Conservation (phyloP, 164 flowering plant species). For the Chloranthus sessilifolius region DNA sequence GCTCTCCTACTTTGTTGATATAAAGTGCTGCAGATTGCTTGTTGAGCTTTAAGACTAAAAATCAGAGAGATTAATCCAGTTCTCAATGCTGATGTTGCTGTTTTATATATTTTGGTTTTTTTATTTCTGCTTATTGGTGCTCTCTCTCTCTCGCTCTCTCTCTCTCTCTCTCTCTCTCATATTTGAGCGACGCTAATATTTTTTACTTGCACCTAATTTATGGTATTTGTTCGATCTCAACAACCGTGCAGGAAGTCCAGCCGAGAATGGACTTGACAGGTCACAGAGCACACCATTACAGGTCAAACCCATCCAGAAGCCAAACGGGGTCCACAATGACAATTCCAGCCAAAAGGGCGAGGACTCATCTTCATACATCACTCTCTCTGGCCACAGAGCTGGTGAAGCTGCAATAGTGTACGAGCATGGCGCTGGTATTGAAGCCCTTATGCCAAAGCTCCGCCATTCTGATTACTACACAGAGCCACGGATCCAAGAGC, state of each 20-base stretch:
- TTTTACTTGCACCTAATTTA: background rate
- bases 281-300: slow-evolving; percentile 22
- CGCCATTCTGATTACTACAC: slow-evolving; percentile 81
- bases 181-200: too few species aligned
- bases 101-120: too few species aligned
- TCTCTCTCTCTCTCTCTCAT: too few species aligned
- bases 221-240: too few species aligned
- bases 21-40: too few species aligned
- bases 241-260: slow-evolving; percentile 30
- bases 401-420: slow-evolving; percentile 90
- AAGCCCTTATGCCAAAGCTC: slow-evolving; percentile 87
- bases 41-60: too few species aligned
- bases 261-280: slow-evolving; percentile 37
- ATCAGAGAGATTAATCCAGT: too few species aligned
- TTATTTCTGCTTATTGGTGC: too few species aligned
- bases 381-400: slow-evolving; percentile 69
- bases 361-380: slow-evolving; percentile 29
- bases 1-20: too few species aligned
- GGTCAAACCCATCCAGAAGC: slow-evolving; percentile 33
- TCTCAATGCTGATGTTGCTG: too few species aligned
- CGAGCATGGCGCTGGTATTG: slow-evolving; percentile 90
- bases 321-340: slow-evolving; percentile 49
- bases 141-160: too few species aligned
- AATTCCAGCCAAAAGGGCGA: slow-evolving; percentile 40
- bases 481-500: slow-evolving; percentile 80